Conservation (phyloP, 306 rosid genomes). For the Rubus parviflorus region DNA sequence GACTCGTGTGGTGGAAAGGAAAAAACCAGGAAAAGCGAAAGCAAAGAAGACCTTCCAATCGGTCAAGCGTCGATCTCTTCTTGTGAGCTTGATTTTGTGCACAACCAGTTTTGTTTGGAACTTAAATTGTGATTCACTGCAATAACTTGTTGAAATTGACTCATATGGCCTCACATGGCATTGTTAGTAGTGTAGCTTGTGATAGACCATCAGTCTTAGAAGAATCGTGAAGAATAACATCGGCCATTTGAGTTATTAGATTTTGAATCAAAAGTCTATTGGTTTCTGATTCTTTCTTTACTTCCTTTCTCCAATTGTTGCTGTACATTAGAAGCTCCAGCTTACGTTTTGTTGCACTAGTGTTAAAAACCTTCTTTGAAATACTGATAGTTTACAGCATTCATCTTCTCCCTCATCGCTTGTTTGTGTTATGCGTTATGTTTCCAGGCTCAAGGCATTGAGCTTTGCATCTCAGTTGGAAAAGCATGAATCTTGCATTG, state of each 20-base stretch:
- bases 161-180: neutral
- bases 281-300: neutral
- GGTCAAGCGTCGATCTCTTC: slow-evolving; percentile 74
- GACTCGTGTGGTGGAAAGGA: slow-evolving; percentile 96
- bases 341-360: neutral
- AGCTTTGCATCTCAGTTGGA: too few relatives aligned
- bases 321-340: neutral
- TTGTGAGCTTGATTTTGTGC: slow-evolving; percentile 16
- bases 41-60: slow-evolving; percentile 98
- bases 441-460: too few relatives aligned
- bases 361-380: neutral
- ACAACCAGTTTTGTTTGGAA: slow-evolving; percentile 27
- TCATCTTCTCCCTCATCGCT: neutral
- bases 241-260: neutral
- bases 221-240: neutral
- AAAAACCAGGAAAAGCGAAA: slow-evolving; percentile 94
- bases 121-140: slow-evolving; percentile 26
- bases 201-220: neutral
- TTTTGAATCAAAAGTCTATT: neutral
- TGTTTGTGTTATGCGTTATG: too few relatives aligned
- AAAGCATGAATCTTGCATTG: too few relatives aligned
- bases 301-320: neutral
- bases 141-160: slow-evolving; percentile 13
- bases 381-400: neutral
- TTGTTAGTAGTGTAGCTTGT: slow-evolving; percentile 5